A percentile compares a stretch with the other conserved stretches of the same genome.
These are phyloP conservation scores for Huntiella bhutanensis DNA, from an alignment of 2,329 filamentous ascomycete species.

Conservation along the genomic window DNA sequence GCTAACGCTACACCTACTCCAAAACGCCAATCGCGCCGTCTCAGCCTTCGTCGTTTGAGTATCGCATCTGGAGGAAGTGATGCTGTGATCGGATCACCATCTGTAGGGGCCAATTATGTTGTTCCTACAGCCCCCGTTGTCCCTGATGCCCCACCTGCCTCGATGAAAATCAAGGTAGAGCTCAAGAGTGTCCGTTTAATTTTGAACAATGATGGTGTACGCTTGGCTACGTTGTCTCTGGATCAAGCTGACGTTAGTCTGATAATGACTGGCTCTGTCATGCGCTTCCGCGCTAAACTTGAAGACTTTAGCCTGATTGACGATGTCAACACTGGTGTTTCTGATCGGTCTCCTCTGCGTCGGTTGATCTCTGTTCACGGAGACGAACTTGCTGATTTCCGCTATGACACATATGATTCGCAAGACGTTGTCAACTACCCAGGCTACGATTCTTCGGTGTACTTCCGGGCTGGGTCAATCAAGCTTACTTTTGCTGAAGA, in stretches of 20 bases:
- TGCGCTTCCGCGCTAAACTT: slow-evolving; percentile 71
- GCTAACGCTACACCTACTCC: neutral
- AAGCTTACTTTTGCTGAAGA: slow-evolving; percentile 96
- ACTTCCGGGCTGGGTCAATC: slow-evolving; percentile 77
- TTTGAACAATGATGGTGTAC: slow-evolving; percentile 91
- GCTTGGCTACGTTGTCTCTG: slow-evolving; percentile 78
- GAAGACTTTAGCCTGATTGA: slow-evolving; percentile 80
- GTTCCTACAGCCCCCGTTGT: slow-evolving; percentile 1
- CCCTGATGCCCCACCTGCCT: slow-evolving; percentile 27
- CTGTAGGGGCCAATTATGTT: neutral
- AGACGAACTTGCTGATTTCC: slow-evolving; percentile 87
- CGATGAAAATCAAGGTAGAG: slow-evolving; percentile 84
- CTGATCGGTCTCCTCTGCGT: slow-evolving; percentile 60
- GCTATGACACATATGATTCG: slow-evolving; percentile 85
- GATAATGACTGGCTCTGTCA: slow-evolving; percentile 66
- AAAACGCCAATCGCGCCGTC: neutral
- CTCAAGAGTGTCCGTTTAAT: slow-evolving; percentile 86
- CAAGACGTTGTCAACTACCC: slow-evolving; percentile 55
- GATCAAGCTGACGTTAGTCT: slow-evolving; percentile 84
- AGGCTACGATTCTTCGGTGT: slow-evolving; percentile 85
- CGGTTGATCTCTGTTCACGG: slow-evolving; percentile 89
- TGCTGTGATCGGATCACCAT: neutral
- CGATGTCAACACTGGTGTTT: slow-evolving; percentile 80
- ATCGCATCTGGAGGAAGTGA: slow-evolving; percentile 9
- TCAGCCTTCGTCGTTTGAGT: slow-evolving; percentile 7